phyloP scores from a whole-genome alignment of 2,329 filamentous ascomycete genomes.

The Tolypocladium capitatum region DNA sequence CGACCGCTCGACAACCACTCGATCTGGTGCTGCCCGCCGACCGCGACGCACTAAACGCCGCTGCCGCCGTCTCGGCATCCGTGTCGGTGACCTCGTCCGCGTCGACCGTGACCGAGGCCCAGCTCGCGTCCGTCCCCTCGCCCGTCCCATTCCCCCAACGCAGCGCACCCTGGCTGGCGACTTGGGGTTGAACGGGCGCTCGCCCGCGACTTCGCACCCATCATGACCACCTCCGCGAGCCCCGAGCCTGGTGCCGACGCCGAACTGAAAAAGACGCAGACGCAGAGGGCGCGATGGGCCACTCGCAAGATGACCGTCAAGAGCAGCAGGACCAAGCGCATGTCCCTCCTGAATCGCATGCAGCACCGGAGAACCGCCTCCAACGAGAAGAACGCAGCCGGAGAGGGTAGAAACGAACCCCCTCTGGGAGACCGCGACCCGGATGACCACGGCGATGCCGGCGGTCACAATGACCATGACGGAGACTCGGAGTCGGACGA shows the following conservation, averaged over 20 bases:
- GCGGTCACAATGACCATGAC: slow-evolving; percentile 14
- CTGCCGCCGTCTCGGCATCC: not conserved
- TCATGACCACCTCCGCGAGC: slow-evolving; percentile 18
- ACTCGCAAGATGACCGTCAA: slow-evolving; percentile 74
- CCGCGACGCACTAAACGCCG: not conserved
- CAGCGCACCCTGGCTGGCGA: slow-evolving; percentile 21
- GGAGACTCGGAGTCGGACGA: slow-evolving; percentile 23
- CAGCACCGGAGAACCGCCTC: slow-evolving; percentile 48
- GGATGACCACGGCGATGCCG: slow-evolving; percentile 14
- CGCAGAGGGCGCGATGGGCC: slow-evolving; percentile 84
- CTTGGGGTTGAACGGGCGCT: slow-evolving; percentile 23
- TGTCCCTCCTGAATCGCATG: slow-evolving; percentile 67
- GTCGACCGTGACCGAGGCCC: not conserved
- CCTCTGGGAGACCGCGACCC: slow-evolving; percentile 16
- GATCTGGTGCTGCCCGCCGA: not conserved
- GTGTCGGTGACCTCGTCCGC: not conserved
- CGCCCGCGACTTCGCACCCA: slow-evolving; percentile 21
- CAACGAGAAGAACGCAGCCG: slow-evolving; percentile 53
- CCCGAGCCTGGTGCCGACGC: slow-evolving; percentile 14
- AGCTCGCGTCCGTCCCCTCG: not conserved
- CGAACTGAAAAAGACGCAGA: slow-evolving; percentile 17
- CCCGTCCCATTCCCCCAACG: not conserved
- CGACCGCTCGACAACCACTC: not conserved
- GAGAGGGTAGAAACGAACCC: slow-evolving; percentile 18
- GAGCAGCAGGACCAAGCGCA: slow-evolving; percentile 65